phyloP scores from a whole-genome alignment of 371 early-diverging fungal species.

The Catenaria anguillulae region DNA sequence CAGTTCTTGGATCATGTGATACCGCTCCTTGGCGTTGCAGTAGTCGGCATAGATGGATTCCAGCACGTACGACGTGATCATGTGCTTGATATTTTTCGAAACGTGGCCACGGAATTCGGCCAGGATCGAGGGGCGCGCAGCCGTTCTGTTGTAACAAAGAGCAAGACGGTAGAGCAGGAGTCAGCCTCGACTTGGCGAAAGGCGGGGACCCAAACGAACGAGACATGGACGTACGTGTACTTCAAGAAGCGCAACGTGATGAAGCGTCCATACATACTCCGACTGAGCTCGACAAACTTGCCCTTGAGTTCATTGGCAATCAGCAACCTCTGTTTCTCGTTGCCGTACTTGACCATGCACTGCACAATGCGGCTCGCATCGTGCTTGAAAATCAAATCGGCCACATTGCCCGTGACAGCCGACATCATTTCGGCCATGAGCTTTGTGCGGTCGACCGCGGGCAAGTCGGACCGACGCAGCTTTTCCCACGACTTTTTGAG shows the following conservation, averaged over 20 bases:
- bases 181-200: too few species aligned
- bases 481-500: slow-evolving; percentile 80
- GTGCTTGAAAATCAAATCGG: slow-evolving; percentile 85
- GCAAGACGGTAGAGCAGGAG: too few species aligned
- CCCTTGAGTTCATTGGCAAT: slow-evolving; percentile 73
- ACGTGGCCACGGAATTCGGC: slow-evolving; percentile 68
- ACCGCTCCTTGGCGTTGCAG: slow-evolving; percentile 59
- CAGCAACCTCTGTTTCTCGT: slow-evolving; percentile 49
- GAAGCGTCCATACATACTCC: slow-evolving; percentile 75
- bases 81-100: slow-evolving; percentile 50
- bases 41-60: slow-evolving; percentile 73
- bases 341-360: slow-evolving; percentile 78
- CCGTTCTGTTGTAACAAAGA: slow-evolving; percentile 31
- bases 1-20: slow-evolving; percentile 70
- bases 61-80: slow-evolving; percentile 64
- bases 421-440: slow-evolving; percentile 66
- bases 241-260: slow-evolving; percentile 73
- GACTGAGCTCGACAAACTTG: slow-evolving; percentile 51
- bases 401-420: slow-evolving; percentile 61
- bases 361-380: slow-evolving; percentile 89
- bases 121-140: slow-evolving; percentile 54
- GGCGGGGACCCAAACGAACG: too few species aligned
- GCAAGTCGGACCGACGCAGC: slow-evolving; percentile 56
- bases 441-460: slow-evolving; percentile 38
- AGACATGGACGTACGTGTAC: slow-evolving; percentile 39